phyloP scores from a whole-genome alignment of 106 monocot species.

The Acorus calamus region DNA sequence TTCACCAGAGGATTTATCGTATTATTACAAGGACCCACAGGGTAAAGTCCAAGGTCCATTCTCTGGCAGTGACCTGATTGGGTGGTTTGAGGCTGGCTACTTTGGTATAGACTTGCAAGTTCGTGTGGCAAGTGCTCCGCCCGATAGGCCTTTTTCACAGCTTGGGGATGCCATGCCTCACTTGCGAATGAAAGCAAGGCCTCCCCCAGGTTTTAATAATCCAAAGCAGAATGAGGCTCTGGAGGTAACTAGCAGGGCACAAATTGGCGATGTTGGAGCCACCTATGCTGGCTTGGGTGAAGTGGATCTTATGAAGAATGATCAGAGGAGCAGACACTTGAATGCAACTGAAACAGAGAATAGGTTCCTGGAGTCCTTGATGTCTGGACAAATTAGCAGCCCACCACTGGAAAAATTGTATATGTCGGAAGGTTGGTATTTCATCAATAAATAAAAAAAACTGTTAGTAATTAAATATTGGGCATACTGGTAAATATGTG shows the following conservation, averaged over 20 bases:
- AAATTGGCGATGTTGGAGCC: constrained; percentile 12
- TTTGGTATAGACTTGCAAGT: constrained; percentile 97
- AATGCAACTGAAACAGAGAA: constrained; percentile 54
- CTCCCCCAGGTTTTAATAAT: constrained; percentile 77
- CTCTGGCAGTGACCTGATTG: constrained; percentile 79
- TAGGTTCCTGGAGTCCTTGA: constrained; percentile 79
- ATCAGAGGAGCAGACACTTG: constrained; percentile 19
- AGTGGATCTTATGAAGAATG: constrained; percentile 30
- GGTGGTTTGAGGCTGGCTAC: constrained; percentile 94
- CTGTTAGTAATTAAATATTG: no score
- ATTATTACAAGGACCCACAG: constrained; percentile 92
- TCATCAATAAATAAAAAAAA: no score
- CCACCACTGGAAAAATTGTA: constrained; percentile 17
- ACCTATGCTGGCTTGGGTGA: constrained; percentile 21
- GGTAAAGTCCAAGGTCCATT: constrained; percentile 96
- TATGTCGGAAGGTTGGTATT: constrained; percentile 43
- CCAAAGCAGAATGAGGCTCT: constrained; percentile 31
- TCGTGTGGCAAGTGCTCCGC: constrained; percentile 44
- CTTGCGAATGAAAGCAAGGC: constrained; percentile 56
- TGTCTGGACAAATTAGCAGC: constrained; percentile 39
- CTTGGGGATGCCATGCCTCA: constrained; percentile 99
- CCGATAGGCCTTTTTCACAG: constrained; percentile 53
- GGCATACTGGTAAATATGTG: no score
- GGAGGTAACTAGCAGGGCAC: constrained; percentile 22
- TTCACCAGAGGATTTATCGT: constrained; percentile 62